Evolutionary conservation across 441 rosid genomes (phyloP), one percentile per base, ranked within the genome.

Genomic region (Pelargonium fulgidum): DNA sequence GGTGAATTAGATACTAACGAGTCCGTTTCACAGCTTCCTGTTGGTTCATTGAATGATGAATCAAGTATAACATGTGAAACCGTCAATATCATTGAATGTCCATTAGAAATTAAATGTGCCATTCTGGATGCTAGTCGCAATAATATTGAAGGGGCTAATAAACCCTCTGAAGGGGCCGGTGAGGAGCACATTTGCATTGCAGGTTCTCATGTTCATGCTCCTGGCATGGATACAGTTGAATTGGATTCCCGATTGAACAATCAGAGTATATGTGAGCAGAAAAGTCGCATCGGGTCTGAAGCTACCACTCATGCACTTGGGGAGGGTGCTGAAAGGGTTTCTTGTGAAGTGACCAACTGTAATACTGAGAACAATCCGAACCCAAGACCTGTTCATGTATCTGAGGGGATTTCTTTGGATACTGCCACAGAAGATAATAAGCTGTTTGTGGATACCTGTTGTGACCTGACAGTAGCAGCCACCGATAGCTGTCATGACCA

Each of bases 1-100:
- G 70, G 67, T 68, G 81, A 70, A 79, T 54, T 64, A 62, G 71
- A 72, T 69, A 76, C 76, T 74, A 62, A 33, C 19, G 76, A 81
- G 74, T 66, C 83, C 48, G 41, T 70, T 48, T 72, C 65, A 24
- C 66, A 12, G 72, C 77, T 71, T 76, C 68, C 72, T 63, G 80
- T 66, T 66, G 70, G 74, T 71, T 82, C 79, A 68, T 45, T 68
- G 52, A 74, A 77, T 70, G 75, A 64, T 70, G 13, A 70, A 45
- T 81, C 81, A 52, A 78, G 77, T 22, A 41, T 71, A 33, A 69
- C 72, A 39, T 45, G 39, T 16, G 77, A 75, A 56, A 70, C 67
- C 47, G 47, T 70, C 71, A 70, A 56, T 52, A 70, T 68, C 19
- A 20, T 74, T 0, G 50, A 66, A 36, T 62, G 70, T 54, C 19